A percentile compares a stretch with the other conserved stretches of the same genome.
Conservation (phyloP, 2,329 filamentous ascomycete species). For the Cephalotrichum gorgonifer region DNA sequence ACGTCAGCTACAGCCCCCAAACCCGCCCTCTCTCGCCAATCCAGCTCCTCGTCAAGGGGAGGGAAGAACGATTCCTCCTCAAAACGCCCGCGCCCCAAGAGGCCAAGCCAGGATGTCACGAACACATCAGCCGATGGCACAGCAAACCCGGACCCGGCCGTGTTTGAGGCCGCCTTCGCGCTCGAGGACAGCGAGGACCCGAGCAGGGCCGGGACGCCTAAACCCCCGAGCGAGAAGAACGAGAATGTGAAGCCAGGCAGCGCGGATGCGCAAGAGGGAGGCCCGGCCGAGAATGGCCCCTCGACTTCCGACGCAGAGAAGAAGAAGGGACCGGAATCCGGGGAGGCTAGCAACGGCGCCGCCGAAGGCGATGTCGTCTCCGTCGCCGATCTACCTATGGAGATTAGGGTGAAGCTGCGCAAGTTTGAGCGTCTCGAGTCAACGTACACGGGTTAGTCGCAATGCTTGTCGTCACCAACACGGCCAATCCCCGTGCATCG, state of each 20-base stretch:
- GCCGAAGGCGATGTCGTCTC: slow-evolving; percentile 5
- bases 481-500: background rate
- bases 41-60: slow-evolving; percentile 9
- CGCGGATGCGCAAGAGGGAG: slow-evolving; percentile 10
- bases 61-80: slow-evolving; percentile 3
- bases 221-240: slow-evolving; percentile 26
- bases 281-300: slow-evolving; percentile 7
- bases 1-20: slow-evolving; percentile 13
- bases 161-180: slow-evolving; percentile 79
- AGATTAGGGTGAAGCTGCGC: slow-evolving; percentile 64
- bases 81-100: slow-evolving; percentile 23
- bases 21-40: slow-evolving; percentile 27
- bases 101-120: slow-evolving; percentile 13
- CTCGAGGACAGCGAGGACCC: slow-evolving; percentile 72
- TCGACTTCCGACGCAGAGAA: slow-evolving; percentile 10
- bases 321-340: slow-evolving; percentile 10
- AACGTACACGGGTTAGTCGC: slow-evolving; percentile 68
- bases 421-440: slow-evolving; percentile 85
- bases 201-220: slow-evolving; percentile 51
- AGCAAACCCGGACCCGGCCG: slow-evolving; percentile 65
- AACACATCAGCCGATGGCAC: slow-evolving; percentile 26
- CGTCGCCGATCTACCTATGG: slow-evolving; percentile 53
- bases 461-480: background rate
- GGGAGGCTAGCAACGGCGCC: slow-evolving; percentile 6
- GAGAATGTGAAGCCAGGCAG: slow-evolving; percentile 9